Conservation (phyloP, 768 basidiomycete species). For the Pholiota microspora region DNA sequence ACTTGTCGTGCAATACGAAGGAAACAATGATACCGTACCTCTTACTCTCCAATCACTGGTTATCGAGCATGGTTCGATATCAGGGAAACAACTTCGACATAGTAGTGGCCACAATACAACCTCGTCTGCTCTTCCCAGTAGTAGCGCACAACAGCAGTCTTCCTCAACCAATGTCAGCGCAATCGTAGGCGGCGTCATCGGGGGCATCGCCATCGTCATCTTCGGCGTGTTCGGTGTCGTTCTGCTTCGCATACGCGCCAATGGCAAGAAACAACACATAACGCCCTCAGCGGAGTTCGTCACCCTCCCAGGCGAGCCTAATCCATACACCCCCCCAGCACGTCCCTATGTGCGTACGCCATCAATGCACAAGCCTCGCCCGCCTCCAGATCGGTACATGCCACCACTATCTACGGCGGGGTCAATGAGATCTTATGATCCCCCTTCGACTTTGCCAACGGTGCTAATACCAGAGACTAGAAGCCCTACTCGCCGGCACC, state of each 20-base stretch:
- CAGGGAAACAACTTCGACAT: background rate
- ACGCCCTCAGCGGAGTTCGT: background rate
- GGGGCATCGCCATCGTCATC: background rate
- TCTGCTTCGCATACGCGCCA: background rate
- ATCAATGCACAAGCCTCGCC: constrained; percentile 1
- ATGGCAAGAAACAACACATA: background rate
- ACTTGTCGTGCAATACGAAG: background rate
- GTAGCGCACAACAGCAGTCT: background rate
- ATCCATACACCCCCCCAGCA: background rate
- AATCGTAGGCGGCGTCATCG: background rate
- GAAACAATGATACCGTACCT: background rate
- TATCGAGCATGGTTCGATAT: background rate
- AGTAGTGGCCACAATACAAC: too few relatives aligned
- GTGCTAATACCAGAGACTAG: background rate
- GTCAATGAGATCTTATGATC: constrained; percentile 2
- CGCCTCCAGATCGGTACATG: constrained; percentile 1
- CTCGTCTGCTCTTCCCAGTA: background rate
- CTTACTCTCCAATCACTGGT: background rate
- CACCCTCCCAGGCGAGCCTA: background rate
- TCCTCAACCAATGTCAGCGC: background rate
- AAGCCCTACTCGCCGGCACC: background rate
- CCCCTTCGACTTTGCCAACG: background rate
- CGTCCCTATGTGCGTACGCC: background rate
- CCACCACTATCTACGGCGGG: constrained; percentile 1
- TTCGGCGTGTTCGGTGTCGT: background rate